A percentile compares a stretch with the other conserved stretches of the same genome.
phyloP scores from a whole-genome alignment of 1,284 basidiomycete species.

The Dichomitus squalens region DNA sequence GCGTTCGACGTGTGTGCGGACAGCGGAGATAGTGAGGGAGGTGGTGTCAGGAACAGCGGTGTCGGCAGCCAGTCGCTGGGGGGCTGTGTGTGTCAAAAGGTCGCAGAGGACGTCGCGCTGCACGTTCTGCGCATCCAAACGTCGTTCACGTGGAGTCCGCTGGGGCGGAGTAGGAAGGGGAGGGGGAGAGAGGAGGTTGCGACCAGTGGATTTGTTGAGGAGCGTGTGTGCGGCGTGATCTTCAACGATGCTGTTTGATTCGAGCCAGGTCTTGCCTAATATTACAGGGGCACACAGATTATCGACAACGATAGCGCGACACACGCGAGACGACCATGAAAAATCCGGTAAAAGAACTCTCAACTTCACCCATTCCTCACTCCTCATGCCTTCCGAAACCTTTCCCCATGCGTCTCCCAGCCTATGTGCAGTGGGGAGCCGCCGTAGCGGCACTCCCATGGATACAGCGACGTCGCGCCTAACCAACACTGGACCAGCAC shows the following conservation, averaged over 20 bases:
- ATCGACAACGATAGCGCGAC: constrained; percentile 15
- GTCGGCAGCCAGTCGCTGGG: neutral
- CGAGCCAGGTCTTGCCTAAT: constrained; percentile 15
- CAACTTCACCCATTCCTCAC: constrained; percentile 14
- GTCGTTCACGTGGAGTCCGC: neutral
- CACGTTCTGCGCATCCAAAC: neutral
- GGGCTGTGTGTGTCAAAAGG: neutral
- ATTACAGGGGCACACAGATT: constrained; percentile 19
- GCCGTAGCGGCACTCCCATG: neutral
- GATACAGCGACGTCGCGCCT: constrained; percentile 33
- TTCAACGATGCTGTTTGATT: constrained; percentile 10
- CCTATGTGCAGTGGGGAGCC: neutral
- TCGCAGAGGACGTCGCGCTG: neutral
- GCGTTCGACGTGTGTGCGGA: neutral
- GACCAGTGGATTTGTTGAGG: neutral
- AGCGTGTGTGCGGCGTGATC: neutral
- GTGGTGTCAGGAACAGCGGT: neutral
- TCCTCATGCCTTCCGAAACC: neutral
- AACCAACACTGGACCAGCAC: neutral
- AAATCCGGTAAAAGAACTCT: constrained; percentile 1
- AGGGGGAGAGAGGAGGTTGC: neutral
- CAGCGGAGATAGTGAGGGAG: neutral
- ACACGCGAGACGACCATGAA: constrained; percentile 10
- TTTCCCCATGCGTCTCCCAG: neutral
- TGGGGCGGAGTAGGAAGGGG: neutral